Conservation (phyloP, 495 filamentous ascomycete species). For the Penicillium longicatenatum region DNA sequence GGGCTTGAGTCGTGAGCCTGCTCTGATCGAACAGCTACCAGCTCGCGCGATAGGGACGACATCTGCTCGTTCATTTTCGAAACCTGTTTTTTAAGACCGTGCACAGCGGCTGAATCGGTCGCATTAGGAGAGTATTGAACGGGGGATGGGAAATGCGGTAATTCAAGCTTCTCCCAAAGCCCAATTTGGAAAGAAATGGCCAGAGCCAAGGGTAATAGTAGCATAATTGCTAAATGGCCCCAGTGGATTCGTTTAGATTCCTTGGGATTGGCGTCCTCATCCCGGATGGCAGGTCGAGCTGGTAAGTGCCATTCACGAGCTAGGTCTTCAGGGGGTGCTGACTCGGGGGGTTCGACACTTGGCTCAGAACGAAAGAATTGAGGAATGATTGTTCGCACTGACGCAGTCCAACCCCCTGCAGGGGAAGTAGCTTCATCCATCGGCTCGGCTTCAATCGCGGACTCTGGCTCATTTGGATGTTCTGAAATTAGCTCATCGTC, state of each 20-base stretch:
- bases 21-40: constrained; percentile 31
- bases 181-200: constrained; percentile 7
- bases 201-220: constrained; percentile 21
- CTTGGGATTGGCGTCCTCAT: neutral
- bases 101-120: constrained; percentile 28
- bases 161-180: constrained; percentile 11
- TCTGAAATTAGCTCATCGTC: constrained; percentile 27
- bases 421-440: neutral
- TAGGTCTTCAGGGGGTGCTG: constrained; percentile 6
- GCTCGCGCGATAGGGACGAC: constrained; percentile 39
- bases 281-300: constrained; percentile 1
- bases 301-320: constrained; percentile 11
- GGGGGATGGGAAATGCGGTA: constrained; percentile 9
- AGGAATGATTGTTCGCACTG: constrained; percentile 33
- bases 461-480: constrained; percentile 1
- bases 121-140: constrained; percentile 21
- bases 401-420: constrained; percentile 18
- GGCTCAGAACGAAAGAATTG: constrained; percentile 7
- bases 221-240: constrained; percentile 2
- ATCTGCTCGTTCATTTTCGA: constrained; percentile 35
- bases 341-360: neutral
- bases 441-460: neutral
- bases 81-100: constrained; percentile 34
- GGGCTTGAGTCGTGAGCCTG: constrained; percentile 18
- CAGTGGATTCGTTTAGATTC: constrained; percentile 10